Evolutionary conservation across 2,329 filamentous ascomycete genomes (phyloP), one percentile per base, ranked within the genome.

Genomic region (Chaetomiaceae sp.): DNA sequence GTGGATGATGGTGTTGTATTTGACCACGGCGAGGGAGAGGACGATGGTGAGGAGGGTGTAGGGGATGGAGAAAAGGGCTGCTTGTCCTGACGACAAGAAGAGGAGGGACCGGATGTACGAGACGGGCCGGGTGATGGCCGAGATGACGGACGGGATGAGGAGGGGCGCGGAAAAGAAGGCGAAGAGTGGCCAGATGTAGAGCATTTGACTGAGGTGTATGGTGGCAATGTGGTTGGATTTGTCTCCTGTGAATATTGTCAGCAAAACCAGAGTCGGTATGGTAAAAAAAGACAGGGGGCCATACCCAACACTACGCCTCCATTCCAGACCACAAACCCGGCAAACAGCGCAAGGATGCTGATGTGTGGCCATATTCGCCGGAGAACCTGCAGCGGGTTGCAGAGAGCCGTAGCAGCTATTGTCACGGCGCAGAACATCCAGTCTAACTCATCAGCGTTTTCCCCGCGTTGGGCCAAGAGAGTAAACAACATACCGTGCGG

Each of bases 221-320:
- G 90, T 94, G 0, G 91, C 90, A 29, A 94, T 78, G 65, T 99
- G 94, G 65, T 96, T 96, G 23, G 89, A 86, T 71, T 96, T 97
- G 71, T 99, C 94, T 33, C 91, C 89, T 90, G 51, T 3, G 20
- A n/a, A 20, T 14, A 10, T 1, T 34, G 51, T 73, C 49, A 74
- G 64, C 48, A 32, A n/a, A 14, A 4, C 0, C 16, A 5, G 10
- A 3, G 14, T 27, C 9, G 25, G 25, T 5, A 27, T 27, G 6
- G n/a, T 18, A 42, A n/a, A 10, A 21, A 16, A 10, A 21, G n/a
- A 9, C 5, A 20, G 16, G 21, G 27, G 10, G n/a, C 58, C 75
- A 60, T 73, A 87, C 89, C 91, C 2, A 99, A 80, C 1, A 97
- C 94, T 16, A 99, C 92, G 10, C 91, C 86, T 6, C 88, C 87